Percentiles rank a stretch among this genome's conserved stretches.
phyloP scores from a whole-genome alignment of 768 basidiomycete species.

The Calocera cornea region DNA sequence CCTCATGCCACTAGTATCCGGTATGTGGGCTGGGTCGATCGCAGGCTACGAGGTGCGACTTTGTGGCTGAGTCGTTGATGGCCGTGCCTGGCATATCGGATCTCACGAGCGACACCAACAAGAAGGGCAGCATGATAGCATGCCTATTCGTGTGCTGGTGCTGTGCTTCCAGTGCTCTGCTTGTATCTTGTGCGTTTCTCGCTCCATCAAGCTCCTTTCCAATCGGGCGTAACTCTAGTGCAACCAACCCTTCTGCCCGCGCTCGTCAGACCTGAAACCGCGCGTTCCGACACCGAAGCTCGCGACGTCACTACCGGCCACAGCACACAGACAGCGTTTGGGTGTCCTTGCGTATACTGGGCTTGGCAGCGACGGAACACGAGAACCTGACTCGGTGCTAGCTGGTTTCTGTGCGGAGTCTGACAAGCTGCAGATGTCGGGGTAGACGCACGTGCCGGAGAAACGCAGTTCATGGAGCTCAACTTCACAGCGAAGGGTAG shows the following conservation, averaged over 20 bases:
- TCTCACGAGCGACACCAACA: constrained; percentile 1
- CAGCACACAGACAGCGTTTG: background rate
- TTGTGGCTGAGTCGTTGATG: background rate
- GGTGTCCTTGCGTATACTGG: background rate
- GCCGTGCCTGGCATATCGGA: background rate
- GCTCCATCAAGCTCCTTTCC: background rate
- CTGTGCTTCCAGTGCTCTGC: background rate
- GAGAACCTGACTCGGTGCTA: constrained; percentile 3
- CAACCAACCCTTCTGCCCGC: background rate
- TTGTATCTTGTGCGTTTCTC: background rate
- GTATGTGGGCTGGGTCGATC: background rate
- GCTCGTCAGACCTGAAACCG: constrained; percentile 1
- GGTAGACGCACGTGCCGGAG: background rate
- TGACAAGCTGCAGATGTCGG: background rate
- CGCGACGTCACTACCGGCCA: background rate
- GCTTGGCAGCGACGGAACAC: background rate
- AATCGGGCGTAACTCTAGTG: background rate
- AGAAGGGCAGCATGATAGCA: background rate
- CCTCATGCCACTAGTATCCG: background rate
- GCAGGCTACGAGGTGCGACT: background rate
- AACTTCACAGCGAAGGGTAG: background rate
- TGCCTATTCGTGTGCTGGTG: background rate
- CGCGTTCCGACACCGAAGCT: background rate
- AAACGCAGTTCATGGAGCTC: background rate
- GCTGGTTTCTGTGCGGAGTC: background rate